Base-by-base conservation (phyloP, 2,329 filamentous ascomycete species). In the Trichoderma sp. region DNA sequence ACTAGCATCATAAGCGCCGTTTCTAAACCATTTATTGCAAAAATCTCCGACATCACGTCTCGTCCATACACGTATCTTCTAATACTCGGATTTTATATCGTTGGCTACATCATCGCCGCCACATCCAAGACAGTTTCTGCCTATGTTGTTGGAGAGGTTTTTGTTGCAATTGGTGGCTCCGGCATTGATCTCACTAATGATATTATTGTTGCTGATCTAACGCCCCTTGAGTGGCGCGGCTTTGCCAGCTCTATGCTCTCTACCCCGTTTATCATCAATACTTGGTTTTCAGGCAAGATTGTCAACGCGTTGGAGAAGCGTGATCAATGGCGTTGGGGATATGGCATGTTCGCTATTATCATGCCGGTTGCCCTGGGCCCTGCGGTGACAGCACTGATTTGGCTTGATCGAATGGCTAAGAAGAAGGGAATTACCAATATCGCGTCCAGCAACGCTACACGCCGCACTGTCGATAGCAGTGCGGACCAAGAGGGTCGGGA, bases 141-240 rank as follows among this genome's bases (percentile, higher is more conserved):
- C 6, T 87, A 86, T 59, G 81, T 84, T 0, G 82, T 81, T 2
- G 85, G 84, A 1, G 81, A 86, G 71, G 82, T 89, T 13, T 87
- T 90, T 75, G 88, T 89, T 67, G 82, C 83, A 0, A 81, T 88
- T 6, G 88, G 88, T 2, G 83, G 83, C 59, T 87, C 87, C 0
- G 87, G 87, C 2, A 82, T 89, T 7, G 85, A 87, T 67, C 84
- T 90, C 34, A 80, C 89, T 58, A 86, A 88, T 73, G 86, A 89
- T 71, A 86, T 90, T 61, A 87, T 90, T 72, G 84, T 89, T 52
- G 86, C 87, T 1, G 89, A 90, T 74, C 83, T 88, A n/a, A 88
- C 86, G 5, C 79, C 77, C 0, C 76, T 75, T 77, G 85, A 79
- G 72, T 79, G 78, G 78, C 73, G 78, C 37, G 78, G 78, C 32